These are phyloP conservation scores for Lactarius evosmus DNA, from an alignment of 768 basidiomycete species.

Conservation along the genomic window DNA sequence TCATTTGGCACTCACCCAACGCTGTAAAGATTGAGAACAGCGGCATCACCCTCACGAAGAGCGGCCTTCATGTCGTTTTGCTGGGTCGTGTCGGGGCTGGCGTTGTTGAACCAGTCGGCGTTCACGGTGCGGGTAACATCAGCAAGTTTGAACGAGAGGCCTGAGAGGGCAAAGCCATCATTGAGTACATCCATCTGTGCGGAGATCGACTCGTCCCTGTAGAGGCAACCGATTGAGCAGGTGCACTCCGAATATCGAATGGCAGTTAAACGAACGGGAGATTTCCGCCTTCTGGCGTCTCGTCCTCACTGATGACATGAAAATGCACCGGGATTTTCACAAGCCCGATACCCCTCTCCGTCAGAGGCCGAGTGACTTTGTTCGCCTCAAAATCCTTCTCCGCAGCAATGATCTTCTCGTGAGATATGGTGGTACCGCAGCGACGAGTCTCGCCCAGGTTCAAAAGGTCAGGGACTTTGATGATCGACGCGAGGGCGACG, in stretches of 20 bases:
- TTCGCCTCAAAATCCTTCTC: slow-evolving; percentile 45
- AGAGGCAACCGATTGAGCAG: slow-evolving; percentile 9
- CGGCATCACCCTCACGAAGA: slow-evolving; percentile 41
- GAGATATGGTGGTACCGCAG: slow-evolving; percentile 32
- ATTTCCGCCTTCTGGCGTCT: slow-evolving; percentile 40
- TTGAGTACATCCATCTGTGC: slow-evolving; percentile 45
- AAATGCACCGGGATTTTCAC: slow-evolving; percentile 41
- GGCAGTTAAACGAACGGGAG: slow-evolving; percentile 38
- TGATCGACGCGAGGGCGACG: slow-evolving; percentile 33
- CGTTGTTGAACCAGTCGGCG: slow-evolving; percentile 47
- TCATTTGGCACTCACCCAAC: slow-evolving; percentile 39
- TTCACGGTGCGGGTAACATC: slow-evolving; percentile 45
- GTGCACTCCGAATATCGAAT: neutral
- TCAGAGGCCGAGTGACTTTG: slow-evolving; percentile 34
- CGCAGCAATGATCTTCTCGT: slow-evolving; percentile 35
- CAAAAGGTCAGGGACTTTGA: slow-evolving; percentile 9
- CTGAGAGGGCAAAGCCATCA: slow-evolving; percentile 38
- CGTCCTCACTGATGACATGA: slow-evolving; percentile 44
- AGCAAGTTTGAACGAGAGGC: slow-evolving; percentile 42
- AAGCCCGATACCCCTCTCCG: slow-evolving; percentile 12
- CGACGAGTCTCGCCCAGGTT: slow-evolving; percentile 21
- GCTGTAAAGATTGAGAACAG: slow-evolving; percentile 49
- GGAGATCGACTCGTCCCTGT: slow-evolving; percentile 37
- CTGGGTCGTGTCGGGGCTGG: slow-evolving; percentile 33
- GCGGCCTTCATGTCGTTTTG: no score